phyloP scores from a whole-genome alignment of 495 filamentous ascomycete genomes.

The Acidomyces sp. region DNA sequence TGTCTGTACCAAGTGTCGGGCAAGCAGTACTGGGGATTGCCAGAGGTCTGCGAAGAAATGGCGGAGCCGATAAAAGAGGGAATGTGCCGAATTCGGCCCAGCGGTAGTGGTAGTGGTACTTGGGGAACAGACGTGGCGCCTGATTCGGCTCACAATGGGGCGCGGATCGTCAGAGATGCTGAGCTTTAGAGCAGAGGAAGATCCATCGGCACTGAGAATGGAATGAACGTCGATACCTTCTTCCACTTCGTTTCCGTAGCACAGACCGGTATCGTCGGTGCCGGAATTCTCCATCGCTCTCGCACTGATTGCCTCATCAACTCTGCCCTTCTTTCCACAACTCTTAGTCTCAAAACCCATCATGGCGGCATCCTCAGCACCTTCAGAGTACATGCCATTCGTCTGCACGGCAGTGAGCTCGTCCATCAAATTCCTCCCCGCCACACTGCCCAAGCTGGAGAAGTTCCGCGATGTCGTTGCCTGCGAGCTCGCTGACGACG shows the following conservation, averaged over 20 bases:
- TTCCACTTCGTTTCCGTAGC: background rate
- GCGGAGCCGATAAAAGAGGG: conserved; percentile 5
- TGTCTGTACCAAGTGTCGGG: conserved; percentile 12
- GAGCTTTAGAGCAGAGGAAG: too few relatives aligned
- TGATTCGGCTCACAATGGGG: background rate
- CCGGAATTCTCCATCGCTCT: too few relatives aligned
- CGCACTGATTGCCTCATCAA: background rate
- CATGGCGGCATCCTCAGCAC: conserved; percentile 1
- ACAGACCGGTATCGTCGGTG: too few relatives aligned
- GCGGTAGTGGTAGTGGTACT: background rate
- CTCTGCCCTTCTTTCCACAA: background rate
- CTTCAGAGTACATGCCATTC: background rate
- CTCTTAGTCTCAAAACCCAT: background rate
- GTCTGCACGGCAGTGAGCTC: conserved; percentile 11
- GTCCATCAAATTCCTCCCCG: conserved; percentile 19
- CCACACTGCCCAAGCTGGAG: conserved; percentile 7
- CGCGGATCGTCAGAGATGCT: background rate
- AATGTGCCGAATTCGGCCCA: background rate
- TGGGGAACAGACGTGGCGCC: too few relatives aligned
- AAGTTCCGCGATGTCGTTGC: conserved; percentile 5
- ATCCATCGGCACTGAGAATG: background rate
- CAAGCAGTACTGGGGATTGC: conserved; percentile 8
- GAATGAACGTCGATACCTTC: background rate
- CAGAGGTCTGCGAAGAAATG: conserved; percentile 12
- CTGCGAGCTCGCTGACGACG: conserved; percentile 6